Percentiles rank a stretch among this genome's conserved stretches.
Conservation (phyloP, 805 yeast species). For the Clavispora carvajalis region DNA sequence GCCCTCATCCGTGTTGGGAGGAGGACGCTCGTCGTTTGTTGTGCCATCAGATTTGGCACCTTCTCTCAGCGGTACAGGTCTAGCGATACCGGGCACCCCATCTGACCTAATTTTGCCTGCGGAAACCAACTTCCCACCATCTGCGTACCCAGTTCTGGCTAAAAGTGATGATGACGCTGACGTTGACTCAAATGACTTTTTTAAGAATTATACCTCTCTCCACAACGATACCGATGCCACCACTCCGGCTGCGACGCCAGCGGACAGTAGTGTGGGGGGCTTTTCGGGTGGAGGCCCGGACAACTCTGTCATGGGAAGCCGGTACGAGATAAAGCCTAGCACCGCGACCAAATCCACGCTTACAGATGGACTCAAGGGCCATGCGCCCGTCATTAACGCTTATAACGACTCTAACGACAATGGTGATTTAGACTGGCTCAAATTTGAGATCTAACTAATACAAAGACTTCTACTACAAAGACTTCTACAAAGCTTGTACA, state of each 20-base stretch:
- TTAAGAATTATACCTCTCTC: conserved; percentile 19
- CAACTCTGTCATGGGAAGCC: conserved; percentile 8
- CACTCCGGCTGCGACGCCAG: not conserved
- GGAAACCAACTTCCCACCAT: not conserved
- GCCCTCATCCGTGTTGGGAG: not conserved
- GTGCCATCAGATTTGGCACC: conserved; percentile 9
- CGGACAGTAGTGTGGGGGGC: not conserved
- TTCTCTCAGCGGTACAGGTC: not conserved
- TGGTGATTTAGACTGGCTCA: conserved; percentile 29
- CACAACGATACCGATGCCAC: conserved; percentile 11
- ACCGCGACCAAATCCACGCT: conserved; percentile 10
- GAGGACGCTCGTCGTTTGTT: conserved; percentile 5
- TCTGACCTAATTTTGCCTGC: not conserved
- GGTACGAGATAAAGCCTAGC: conserved; percentile 12
- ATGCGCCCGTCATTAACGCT: not conserved
- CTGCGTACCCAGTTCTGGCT: not conserved
- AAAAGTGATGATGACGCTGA: conserved; percentile 5
- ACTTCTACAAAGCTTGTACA: not conserved
- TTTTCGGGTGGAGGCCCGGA: not conserved
- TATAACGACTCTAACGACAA: conserved; percentile 9
- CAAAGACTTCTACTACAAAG: not conserved
- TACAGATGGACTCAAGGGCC: conserved; percentile 15
- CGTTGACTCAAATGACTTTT: conserved; percentile 14
- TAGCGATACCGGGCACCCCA: not conserved
- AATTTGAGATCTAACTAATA: conserved; percentile 20